These are phyloP conservation scores for Remersonia thermophila DNA, from an alignment of 2,329 filamentous ascomycete species.

Conservation along the genomic window DNA sequence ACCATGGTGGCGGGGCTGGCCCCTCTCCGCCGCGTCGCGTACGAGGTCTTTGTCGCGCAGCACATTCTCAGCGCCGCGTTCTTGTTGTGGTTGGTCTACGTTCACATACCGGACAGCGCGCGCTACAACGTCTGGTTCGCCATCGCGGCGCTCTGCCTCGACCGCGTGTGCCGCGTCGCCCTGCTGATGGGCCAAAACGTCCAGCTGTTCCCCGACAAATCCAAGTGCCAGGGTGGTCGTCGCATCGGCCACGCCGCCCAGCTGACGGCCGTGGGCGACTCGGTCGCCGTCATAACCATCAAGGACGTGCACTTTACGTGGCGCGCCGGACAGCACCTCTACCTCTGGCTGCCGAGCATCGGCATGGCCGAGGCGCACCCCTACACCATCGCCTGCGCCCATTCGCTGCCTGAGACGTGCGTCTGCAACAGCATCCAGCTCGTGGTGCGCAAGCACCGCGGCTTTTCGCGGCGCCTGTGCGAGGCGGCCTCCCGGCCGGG, in stretches of 20 bases:
- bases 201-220: constrained; percentile 27
- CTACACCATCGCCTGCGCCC: constrained; percentile 48
- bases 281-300: constrained; percentile 45
- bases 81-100: constrained; percentile 50
- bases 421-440: constrained; percentile 49
- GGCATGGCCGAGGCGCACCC: constrained; percentile 45
- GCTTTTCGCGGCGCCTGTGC: constrained; percentile 45
- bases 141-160: constrained; percentile 48
- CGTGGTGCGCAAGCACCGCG: constrained; percentile 41
- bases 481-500: constrained; percentile 27
- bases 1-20: constrained; percentile 49
- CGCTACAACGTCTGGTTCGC: constrained; percentile 55
- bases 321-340: constrained; percentile 48
- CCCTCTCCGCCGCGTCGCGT: constrained; percentile 52
- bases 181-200: constrained; percentile 42
- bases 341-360: constrained; percentile 46
- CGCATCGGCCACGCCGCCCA: constrained; percentile 41
- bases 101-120: constrained; percentile 48
- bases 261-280: constrained; percentile 34
- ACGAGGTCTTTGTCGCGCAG: constrained; percentile 59
- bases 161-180: constrained; percentile 41
- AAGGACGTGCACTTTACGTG: constrained; percentile 48
- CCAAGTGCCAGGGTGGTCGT: constrained; percentile 34
- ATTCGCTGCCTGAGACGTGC: constrained; percentile 36
- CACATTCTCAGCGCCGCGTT: constrained; percentile 50